These are phyloP conservation scores for Calendula officinalis DNA, from an alignment of 129 eudicot genomes.

Conservation along the genomic window DNA sequence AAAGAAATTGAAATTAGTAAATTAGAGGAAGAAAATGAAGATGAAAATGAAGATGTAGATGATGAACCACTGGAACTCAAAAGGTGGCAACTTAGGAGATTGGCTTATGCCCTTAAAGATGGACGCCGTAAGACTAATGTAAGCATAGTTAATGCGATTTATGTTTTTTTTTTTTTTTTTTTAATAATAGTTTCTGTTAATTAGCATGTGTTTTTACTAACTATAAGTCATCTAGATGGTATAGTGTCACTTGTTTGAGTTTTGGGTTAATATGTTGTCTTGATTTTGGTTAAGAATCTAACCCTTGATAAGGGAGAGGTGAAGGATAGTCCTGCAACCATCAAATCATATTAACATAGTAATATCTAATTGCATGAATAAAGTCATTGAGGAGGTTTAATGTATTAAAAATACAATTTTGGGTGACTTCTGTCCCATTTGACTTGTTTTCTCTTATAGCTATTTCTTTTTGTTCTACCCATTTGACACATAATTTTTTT, in stretches of 20 bases:
- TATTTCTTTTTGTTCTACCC: no score
- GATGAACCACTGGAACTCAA: constrained; percentile 56
- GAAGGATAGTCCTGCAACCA: no score
- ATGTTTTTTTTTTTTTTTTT: neutral
- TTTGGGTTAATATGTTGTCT: no score
- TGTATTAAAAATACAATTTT: neutral
- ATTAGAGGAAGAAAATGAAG: constrained; percentile 36
- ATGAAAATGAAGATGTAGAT: constrained; percentile 27
- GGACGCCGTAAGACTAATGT: constrained; percentile 93
- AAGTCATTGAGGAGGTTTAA: neutral
- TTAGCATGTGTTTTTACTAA: neutral
- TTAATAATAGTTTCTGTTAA: neutral
- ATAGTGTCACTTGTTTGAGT: constrained; percentile 1
- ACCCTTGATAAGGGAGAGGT: no score
- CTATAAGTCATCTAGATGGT: constrained; percentile 10
- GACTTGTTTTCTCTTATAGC: no score
- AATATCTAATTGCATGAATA: neutral
- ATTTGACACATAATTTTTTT: neutral
- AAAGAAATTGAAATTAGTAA: constrained; percentile 26
- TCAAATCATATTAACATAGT: neutral
- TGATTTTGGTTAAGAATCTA: no score
- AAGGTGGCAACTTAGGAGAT: constrained; percentile 81
- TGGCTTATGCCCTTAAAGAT: constrained; percentile 80
- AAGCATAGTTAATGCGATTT: constrained; percentile 29
- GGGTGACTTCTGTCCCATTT: neutral